phyloP scores from a whole-genome alignment of 495 filamentous ascomycete species.

The Xylaria flabelliformis region DNA sequence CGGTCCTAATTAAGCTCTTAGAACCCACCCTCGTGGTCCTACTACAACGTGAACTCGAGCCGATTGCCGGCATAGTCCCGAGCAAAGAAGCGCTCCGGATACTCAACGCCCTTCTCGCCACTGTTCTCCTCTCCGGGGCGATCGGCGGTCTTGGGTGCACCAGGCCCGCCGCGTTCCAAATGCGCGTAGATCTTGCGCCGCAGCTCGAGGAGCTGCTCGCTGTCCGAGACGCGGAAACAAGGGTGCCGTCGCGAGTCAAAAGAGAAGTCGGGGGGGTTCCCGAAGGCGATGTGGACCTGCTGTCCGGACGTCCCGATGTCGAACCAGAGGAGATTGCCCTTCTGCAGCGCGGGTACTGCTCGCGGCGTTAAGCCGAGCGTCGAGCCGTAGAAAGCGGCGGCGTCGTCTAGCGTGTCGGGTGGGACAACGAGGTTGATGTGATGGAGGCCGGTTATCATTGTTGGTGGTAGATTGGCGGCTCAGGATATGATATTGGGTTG shows the following conservation, averaged over 20 bases:
- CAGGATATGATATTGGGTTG: not conserved
- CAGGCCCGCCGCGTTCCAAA: constrained; percentile 52
- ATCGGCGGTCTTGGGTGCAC: constrained; percentile 61
- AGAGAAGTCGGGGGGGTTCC: constrained; percentile 50
- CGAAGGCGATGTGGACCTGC: constrained; percentile 65
- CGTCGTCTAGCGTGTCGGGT: constrained; percentile 57
- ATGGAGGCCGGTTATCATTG: constrained; percentile 66
- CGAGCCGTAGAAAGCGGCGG: constrained; percentile 60
- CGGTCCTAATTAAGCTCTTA: not conserved
- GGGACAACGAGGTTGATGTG: constrained; percentile 68
- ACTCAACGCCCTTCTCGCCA: constrained; percentile 62
- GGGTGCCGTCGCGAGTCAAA: constrained; percentile 57
- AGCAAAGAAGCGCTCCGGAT: constrained; percentile 67
- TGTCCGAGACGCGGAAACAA: constrained; percentile 59
- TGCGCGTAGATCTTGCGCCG: constrained; percentile 62
- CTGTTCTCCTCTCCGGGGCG: constrained; percentile 58
- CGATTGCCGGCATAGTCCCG: constrained; percentile 68
- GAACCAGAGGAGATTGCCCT: constrained; percentile 63
- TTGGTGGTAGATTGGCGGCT: constrained; percentile 17
- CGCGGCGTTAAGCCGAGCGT: constrained; percentile 59
- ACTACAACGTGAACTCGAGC: constrained; percentile 64
- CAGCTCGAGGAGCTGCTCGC: constrained; percentile 54
- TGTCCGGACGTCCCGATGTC: constrained; percentile 63
- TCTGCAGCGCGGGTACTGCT: constrained; percentile 58
- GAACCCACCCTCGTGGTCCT: not conserved